Percentiles rank a stretch among this genome's conserved stretches.
These are phyloP conservation scores for Athelia psychrophila DNA, from an alignment of 1,284 basidiomycete species.

Conservation along the genomic window DNA sequence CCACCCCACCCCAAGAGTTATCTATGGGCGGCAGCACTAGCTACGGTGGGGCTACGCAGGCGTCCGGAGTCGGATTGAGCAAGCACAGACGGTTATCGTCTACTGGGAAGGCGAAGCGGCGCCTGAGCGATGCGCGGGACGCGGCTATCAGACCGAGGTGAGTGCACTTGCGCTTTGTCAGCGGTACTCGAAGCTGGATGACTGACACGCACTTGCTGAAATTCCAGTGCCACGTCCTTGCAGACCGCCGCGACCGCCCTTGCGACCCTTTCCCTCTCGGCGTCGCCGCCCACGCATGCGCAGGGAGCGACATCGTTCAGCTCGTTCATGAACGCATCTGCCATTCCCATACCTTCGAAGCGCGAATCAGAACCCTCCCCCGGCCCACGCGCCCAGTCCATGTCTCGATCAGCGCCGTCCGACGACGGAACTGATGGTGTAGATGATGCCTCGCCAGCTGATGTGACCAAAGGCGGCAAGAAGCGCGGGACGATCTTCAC, in stretches of 20 bases:
- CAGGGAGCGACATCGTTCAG: not conserved
- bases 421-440: conserved; percentile 24
- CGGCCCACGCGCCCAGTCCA: not conserved
- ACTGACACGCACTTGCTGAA: conserved; percentile 2
- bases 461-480: conserved; percentile 46
- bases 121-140: conserved; percentile 74
- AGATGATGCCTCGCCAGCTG: conserved; percentile 36
- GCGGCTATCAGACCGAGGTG: conserved; percentile 69
- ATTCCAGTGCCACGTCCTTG: conserved; percentile 39
- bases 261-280: conserved; percentile 19
- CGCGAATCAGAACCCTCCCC: not conserved
- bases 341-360: not conserved
- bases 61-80: conserved; percentile 7
- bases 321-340: not conserved
- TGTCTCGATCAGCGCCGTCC: not conserved
- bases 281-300: not conserved
- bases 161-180: conserved; percentile 32
- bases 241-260: conserved; percentile 44
- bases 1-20: conserved; percentile 7
- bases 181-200: not conserved
- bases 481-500: conserved; percentile 85
- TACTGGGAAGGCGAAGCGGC: conserved; percentile 60
- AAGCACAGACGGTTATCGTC: conserved; percentile 69
- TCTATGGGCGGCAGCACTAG: conserved; percentile 10
- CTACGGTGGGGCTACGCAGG: no score